Percentiles rank a stretch among this genome's conserved stretches.
phyloP scores from a whole-genome alignment of 1,139 yeast genomes.

The Taphrina sp. region DNA sequence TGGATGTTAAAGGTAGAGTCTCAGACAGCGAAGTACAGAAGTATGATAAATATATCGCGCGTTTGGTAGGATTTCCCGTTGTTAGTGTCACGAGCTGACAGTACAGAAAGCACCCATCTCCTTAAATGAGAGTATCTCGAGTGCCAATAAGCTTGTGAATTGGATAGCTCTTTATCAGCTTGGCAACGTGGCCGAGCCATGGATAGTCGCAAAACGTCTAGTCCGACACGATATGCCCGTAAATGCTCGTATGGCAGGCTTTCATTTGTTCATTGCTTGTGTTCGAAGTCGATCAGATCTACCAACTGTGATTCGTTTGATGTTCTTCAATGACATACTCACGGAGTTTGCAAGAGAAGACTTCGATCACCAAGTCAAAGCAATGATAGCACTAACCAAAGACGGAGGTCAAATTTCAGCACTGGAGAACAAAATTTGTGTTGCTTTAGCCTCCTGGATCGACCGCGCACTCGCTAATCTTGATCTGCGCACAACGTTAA shows the following conservation, averaged over 20 bases:
- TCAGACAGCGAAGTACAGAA: slow-evolving; percentile 16
- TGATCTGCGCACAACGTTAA: slow-evolving; percentile 4
- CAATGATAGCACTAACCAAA: slow-evolving; percentile 56
- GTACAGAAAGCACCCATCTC: slow-evolving; percentile 23
- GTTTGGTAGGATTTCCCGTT: slow-evolving; percentile 5
- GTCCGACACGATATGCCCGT: slow-evolving; percentile 49
- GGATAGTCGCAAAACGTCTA: slow-evolving; percentile 67
- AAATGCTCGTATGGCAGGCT: slow-evolving; percentile 54
- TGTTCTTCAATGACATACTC: slow-evolving; percentile 62
- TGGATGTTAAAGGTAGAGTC: slow-evolving; percentile 9
- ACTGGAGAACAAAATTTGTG: slow-evolving; percentile 37
- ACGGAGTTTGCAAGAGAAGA: slow-evolving; percentile 55
- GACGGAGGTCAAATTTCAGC: slow-evolving; percentile 56
- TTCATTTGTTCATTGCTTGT: slow-evolving; percentile 58
- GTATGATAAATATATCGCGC: slow-evolving; percentile 27
- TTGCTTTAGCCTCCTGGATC: slow-evolving; percentile 37
- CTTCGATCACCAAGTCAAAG: slow-evolving; percentile 56
- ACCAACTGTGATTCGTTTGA: slow-evolving; percentile 51
- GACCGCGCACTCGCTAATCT: slow-evolving; percentile 17
- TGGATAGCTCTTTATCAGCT: slow-evolving; percentile 16
- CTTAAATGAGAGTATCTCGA: slow-evolving; percentile 7
- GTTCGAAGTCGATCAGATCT: slow-evolving; percentile 53
- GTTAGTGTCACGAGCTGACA: not conserved
- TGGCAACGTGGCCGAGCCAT: slow-evolving; percentile 50
- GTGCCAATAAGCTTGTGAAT: slow-evolving; percentile 22